Percentiles rank a stretch among this genome's conserved stretches.
Conservation (phyloP, 257 asterid genomes). For the Paraleonurus japonicus region DNA sequence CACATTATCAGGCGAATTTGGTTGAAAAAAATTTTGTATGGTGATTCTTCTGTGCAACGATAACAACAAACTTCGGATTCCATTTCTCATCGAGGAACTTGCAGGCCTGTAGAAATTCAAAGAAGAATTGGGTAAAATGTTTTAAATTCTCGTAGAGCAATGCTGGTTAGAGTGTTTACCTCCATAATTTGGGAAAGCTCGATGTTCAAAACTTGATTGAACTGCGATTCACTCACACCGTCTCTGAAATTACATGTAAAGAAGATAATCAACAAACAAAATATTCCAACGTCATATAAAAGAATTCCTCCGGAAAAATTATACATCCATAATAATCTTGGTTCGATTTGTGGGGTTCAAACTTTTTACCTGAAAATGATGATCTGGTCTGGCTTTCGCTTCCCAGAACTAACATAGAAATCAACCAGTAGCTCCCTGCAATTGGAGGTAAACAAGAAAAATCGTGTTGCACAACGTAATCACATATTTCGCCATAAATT, state of each 20-base stretch:
- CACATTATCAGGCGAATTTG: constrained; percentile 80
- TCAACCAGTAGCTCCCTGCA: constrained; percentile 79
- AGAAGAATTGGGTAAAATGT: neutral
- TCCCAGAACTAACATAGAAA: constrained; percentile 65
- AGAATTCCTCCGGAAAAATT: neutral
- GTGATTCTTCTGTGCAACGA: constrained; percentile 90
- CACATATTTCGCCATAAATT: neutral
- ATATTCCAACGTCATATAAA: neutral
- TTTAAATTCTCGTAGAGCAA: neutral
- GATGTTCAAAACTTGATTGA: constrained; percentile 77
- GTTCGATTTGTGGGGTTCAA: neutral
- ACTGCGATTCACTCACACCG: constrained; percentile 92
- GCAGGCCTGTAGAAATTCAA: constrained; percentile 56
- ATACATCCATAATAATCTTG: neutral
- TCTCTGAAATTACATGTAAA: constrained; percentile 48
- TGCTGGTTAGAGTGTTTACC: constrained; percentile 39
- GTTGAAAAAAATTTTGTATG: constrained; percentile 86
- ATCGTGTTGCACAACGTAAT: neutral
- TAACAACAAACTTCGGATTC: constrained; percentile 78
- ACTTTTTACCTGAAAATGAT: constrained; percentile 71
- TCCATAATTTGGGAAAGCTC: constrained; percentile 82
- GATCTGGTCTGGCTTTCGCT: constrained; percentile 84
- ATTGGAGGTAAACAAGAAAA: neutral
- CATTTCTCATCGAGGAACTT: constrained; percentile 78
- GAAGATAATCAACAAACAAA: neutral